These are phyloP conservation scores for Talaromyces sp. DNA, from an alignment of 2,329 filamentous ascomycete species.

Conservation along the genomic window DNA sequence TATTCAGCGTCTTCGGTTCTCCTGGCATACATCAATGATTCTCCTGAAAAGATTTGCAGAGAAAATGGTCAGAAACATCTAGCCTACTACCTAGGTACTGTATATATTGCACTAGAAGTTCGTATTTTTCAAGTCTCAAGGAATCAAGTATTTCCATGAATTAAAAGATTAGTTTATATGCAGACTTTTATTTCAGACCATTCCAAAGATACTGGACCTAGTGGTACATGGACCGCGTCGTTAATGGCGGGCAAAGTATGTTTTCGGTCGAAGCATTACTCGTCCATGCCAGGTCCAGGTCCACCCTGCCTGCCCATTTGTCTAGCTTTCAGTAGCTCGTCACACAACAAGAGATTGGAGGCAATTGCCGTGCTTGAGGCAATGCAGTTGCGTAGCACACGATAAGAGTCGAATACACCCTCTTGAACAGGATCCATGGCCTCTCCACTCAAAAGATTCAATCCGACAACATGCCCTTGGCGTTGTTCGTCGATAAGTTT, in stretches of 20 bases:
- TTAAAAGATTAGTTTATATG: conserved; percentile 9
- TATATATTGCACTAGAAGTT: too few species aligned
- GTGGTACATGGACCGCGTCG: conserved; percentile 3
- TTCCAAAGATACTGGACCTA: background rate
- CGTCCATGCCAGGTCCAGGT: conserved; percentile 38
- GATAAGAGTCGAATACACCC: conserved; percentile 93
- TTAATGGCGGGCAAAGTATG: background rate
- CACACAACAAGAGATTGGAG: conserved; percentile 88
- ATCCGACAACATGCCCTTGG: conserved; percentile 78
- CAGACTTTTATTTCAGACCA: conserved; percentile 6
- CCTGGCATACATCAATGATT: too few species aligned
- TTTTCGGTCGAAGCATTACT: conserved; percentile 24
- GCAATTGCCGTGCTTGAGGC: conserved; percentile 93
- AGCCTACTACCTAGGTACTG: too few species aligned
- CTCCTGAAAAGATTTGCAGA: background rate
- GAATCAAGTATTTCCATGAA: background rate
- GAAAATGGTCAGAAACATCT: background rate
- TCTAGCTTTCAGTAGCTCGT: conserved; percentile 94
- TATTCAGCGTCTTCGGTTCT: background rate
- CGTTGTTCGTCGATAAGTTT: conserved; percentile 77
- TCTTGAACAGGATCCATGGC: conserved; percentile 92
- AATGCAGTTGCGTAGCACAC: conserved; percentile 87
- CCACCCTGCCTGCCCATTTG: conserved; percentile 66
- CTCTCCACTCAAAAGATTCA: conserved; percentile 80
- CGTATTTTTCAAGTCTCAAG: background rate